Conservation (phyloP, 306 rosid genomes). For the Sicyos edulis region DNA sequence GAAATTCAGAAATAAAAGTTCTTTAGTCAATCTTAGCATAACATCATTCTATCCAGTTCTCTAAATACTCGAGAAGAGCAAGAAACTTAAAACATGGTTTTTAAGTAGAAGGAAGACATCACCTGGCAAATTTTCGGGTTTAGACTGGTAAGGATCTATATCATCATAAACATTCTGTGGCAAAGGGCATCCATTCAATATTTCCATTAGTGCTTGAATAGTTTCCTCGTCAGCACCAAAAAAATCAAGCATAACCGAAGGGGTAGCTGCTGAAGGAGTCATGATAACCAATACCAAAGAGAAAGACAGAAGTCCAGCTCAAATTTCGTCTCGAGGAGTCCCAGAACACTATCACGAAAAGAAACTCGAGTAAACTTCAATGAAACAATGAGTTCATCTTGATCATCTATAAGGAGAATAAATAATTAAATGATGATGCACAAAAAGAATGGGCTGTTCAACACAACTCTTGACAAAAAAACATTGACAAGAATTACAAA, state of each 20-base stretch:
- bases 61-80: background rate
- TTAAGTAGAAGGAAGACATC: background rate
- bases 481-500: background rate
- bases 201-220: background rate
- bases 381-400: background rate
- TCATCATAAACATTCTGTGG: slow-evolving; percentile 31
- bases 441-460: background rate
- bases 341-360: background rate
- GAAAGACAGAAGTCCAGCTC: background rate
- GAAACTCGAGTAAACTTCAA: background rate
- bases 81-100: background rate
- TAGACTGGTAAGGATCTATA: slow-evolving; percentile 24
- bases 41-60: background rate
- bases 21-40: background rate
- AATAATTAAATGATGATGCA: background rate
- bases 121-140: slow-evolving; percentile 36
- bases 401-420: background rate
- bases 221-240: slow-evolving; percentile 19
- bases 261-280: slow-evolving; percentile 21
- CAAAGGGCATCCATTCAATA: slow-evolving; percentile 20
- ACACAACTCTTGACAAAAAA: background rate
- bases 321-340: background rate
- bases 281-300: slow-evolving; percentile 14
- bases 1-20: background rate
- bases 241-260: background rate